A percentile compares a stretch with the other conserved stretches of the same genome.
Conservation (phyloP, 352 stramenopile species). For the Pythium chondricola region DNA sequence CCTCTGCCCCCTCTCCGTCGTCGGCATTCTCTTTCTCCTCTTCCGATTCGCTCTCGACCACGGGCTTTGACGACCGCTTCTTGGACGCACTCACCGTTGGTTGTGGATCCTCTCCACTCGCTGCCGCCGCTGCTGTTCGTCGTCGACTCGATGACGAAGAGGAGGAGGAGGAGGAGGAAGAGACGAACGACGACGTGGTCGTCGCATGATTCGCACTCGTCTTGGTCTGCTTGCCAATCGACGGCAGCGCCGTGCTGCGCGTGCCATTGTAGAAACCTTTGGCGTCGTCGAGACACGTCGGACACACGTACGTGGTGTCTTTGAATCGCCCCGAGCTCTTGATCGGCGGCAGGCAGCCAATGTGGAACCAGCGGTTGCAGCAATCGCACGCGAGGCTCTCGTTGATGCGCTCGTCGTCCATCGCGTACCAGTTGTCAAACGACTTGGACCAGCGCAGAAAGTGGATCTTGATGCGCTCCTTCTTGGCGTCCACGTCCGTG, state of each 20-base stretch:
- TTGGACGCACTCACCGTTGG: constrained; percentile 6
- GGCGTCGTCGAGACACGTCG: constrained; percentile 69
- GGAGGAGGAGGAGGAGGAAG: not conserved
- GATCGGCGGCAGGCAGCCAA: constrained; percentile 75
- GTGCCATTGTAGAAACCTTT: constrained; percentile 63
- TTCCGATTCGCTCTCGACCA: constrained; percentile 25
- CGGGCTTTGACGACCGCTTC: constrained; percentile 23
- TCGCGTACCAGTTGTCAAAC: constrained; percentile 86
- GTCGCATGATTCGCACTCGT: not conserved
- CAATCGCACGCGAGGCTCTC: constrained; percentile 85
- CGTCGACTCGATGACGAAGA: no score
- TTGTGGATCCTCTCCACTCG: not conserved
- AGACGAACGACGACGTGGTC: constrained; percentile 3
- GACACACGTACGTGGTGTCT: constrained; percentile 83
- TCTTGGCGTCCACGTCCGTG: constrained; percentile 63
- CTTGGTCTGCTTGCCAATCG: constrained; percentile 36
- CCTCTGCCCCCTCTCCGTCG: constrained; percentile 1
- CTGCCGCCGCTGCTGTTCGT: no score
- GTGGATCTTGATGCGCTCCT: constrained; percentile 83
- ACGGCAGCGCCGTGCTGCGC: constrained; percentile 11
- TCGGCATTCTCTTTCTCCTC: constrained; percentile 9
- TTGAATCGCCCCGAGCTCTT: constrained; percentile 82
- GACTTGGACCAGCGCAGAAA: constrained; percentile 84
- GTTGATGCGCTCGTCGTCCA: constrained; percentile 87
- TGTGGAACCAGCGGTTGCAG: constrained; percentile 87